Percentiles rank a stretch among this genome's conserved stretches.
Conservation (phyloP, 2,329 filamentous ascomycete species). For the Exophiala phaeomuriformis region DNA sequence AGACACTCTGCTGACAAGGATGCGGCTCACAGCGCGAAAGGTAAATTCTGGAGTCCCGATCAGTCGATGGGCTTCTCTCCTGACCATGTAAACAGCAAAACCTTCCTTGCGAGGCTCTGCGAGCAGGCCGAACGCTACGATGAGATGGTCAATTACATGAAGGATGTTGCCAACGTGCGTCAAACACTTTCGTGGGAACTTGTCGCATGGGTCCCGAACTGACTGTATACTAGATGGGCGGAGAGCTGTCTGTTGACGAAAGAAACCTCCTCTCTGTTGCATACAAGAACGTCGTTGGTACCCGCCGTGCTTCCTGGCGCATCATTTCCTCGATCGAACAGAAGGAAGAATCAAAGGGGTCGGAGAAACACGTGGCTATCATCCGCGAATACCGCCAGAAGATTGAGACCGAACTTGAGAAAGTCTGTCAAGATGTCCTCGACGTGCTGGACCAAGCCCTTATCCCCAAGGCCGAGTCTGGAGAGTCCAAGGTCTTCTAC, state of each 20-base stretch:
- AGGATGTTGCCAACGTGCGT: slow-evolving; percentile 92
- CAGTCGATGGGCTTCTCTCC: slow-evolving; percentile 26
- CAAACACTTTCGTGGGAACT: slow-evolving; percentile 15
- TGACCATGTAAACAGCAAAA: slow-evolving; percentile 66
- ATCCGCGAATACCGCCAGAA: slow-evolving; percentile 98
- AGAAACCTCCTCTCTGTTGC: slow-evolving; percentile 93
- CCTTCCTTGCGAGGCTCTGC: slow-evolving; percentile 98
- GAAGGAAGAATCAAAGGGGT: slow-evolving; percentile 99
- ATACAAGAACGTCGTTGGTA: slow-evolving; percentile 99
- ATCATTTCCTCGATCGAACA: slow-evolving; percentile 99
- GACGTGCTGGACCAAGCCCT: slow-evolving; percentile 87
- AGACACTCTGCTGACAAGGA: slow-evolving; percentile 33
- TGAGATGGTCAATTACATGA: slow-evolving; percentile 99
- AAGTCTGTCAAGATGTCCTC: slow-evolving; percentile 96
- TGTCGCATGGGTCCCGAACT: slow-evolving; percentile 3
- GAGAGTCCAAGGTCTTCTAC: slow-evolving; percentile 99
- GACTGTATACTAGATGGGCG: slow-evolving; percentile 48
- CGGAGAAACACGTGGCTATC: slow-evolving; percentile 84
- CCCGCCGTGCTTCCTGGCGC: slow-evolving; percentile 96
- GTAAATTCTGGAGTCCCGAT: slow-evolving; percentile 41
- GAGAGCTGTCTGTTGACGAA: slow-evolving; percentile 62
- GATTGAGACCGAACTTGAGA: slow-evolving; percentile 95
- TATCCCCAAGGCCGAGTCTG: slow-evolving; percentile 90
- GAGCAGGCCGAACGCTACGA: slow-evolving; percentile 99
- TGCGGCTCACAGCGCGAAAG: slow-evolving; percentile 56